Percentiles rank a stretch among this genome's conserved stretches.
These are phyloP conservation scores for Nakaseomyces sp. DNA, from an alignment of 1,139 yeast species.

Conservation along the genomic window DNA sequence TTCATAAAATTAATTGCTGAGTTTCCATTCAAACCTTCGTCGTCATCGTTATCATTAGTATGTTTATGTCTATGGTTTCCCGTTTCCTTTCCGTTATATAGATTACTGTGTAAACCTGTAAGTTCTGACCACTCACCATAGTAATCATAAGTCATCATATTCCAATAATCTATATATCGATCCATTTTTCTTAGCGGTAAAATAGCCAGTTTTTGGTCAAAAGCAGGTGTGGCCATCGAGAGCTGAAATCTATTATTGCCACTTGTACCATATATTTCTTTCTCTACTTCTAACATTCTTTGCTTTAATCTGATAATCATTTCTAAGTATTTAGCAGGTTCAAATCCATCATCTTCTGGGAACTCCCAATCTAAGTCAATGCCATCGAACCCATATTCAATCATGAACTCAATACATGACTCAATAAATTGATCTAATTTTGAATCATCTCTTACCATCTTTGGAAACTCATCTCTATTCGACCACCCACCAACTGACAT, in stretches of 20 bases:
- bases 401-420: slow-evolving; percentile 42
- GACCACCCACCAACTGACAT: slow-evolving; percentile 92
- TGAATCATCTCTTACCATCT: slow-evolving; percentile 35
- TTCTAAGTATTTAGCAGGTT: slow-evolving; percentile 40
- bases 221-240: slow-evolving; percentile 73
- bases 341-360: slow-evolving; percentile 41
- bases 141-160: slow-evolving; percentile 86
- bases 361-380: slow-evolving; percentile 95
- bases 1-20: slow-evolving; percentile 42
- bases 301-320: slow-evolving; percentile 39
- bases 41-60: slow-evolving; percentile 31
- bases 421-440: slow-evolving; percentile 42
- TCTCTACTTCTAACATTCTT: slow-evolving; percentile 37
- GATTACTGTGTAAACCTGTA: slow-evolving; percentile 64
- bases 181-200: slow-evolving; percentile 49
- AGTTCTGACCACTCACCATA: slow-evolving; percentile 65
- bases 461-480: slow-evolving; percentile 43
- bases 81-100: slow-evolving; percentile 32
- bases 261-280: slow-evolving; percentile 16
- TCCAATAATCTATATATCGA: slow-evolving; percentile 56
- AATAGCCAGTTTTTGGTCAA: slow-evolving; percentile 37
- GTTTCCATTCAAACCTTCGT: slow-evolving; percentile 41
- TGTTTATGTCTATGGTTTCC: slow-evolving; percentile 8
- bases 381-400: slow-evolving; percentile 69
- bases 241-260: slow-evolving; percentile 37